Conservation (phyloP, 1,139 yeast genomes). For the Lodderomyces orthopsilosis region DNA sequence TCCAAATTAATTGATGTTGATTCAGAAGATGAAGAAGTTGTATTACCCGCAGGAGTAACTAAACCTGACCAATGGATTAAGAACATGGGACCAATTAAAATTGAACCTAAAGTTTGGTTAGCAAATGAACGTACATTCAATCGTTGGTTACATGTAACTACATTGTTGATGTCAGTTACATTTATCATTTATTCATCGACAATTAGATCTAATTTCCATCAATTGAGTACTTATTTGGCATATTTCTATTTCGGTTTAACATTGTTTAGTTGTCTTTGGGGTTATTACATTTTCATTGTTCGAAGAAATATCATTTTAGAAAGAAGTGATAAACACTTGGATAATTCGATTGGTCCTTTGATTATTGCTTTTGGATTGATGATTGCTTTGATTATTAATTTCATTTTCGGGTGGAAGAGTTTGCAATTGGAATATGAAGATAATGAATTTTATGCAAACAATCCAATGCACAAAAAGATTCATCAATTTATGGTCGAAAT, state of each 20-base stretch:
- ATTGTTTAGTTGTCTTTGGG: slow-evolving; percentile 84
- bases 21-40: slow-evolving; percentile 82
- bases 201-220: slow-evolving; percentile 54
- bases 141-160: slow-evolving; percentile 93
- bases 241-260: slow-evolving; percentile 79
- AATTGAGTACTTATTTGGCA: slow-evolving; percentile 63
- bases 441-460: slow-evolving; percentile 30
- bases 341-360: slow-evolving; percentile 85
- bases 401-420: slow-evolving; percentile 60
- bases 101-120: slow-evolving; percentile 97
- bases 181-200: slow-evolving; percentile 83
- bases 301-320: slow-evolving; percentile 73
- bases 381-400: slow-evolving; percentile 67
- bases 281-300: slow-evolving; percentile 69
- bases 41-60: slow-evolving; percentile 83
- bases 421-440: slow-evolving; percentile 12
- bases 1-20: slow-evolving; percentile 59
- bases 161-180: slow-evolving; percentile 81
- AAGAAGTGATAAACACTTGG: slow-evolving; percentile 84
- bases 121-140: slow-evolving; percentile 97
- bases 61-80: slow-evolving; percentile 78
- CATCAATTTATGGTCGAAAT: slow-evolving; percentile 29
- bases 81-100: slow-evolving; percentile 87
- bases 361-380: slow-evolving; percentile 70
- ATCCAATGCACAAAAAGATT: slow-evolving; percentile 34